phyloP scores from a whole-genome alignment of 768 basidiomycete species.

The Leccinum arenicola region DNA sequence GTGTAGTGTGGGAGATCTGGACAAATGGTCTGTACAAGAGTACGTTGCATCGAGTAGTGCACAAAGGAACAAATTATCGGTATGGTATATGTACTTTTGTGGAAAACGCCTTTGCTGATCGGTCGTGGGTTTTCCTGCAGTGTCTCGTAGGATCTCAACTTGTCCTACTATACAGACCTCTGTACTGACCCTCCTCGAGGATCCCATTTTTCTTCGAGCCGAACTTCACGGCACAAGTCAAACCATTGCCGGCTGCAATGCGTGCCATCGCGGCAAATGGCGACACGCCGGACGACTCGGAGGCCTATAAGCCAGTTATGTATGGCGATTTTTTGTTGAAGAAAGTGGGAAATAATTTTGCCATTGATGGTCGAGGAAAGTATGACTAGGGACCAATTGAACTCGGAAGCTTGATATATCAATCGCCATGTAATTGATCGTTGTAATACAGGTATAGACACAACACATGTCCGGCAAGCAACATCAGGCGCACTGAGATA shows the following conservation, averaged over 20 bases:
- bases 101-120: not conserved
- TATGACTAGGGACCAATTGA: slow-evolving; percentile 21
- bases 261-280: slow-evolving; percentile 31
- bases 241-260: slow-evolving; percentile 60
- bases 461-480: too few relatives aligned
- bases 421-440: too few relatives aligned
- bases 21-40: slow-evolving; percentile 83
- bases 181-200: slow-evolving; percentile 35
- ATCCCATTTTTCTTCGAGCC: slow-evolving; percentile 96
- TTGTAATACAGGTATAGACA: too few relatives aligned
- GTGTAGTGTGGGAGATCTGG: slow-evolving; percentile 89
- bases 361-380: slow-evolving; percentile 35
- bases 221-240: slow-evolving; percentile 69
- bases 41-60: slow-evolving; percentile 88
- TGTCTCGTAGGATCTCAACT: slow-evolving; percentile 57
- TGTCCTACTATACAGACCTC: not conserved
- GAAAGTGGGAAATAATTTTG: slow-evolving; percentile 78
- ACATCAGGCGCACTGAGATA: too few relatives aligned
- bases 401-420: too few relatives aligned
- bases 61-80: slow-evolving; percentile 68
- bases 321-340: slow-evolving; percentile 78
- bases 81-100: slow-evolving; percentile 12
- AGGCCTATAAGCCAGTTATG: slow-evolving; percentile 46
- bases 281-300: slow-evolving; percentile 19
- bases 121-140: slow-evolving; percentile 33